These are phyloP conservation scores for Nannizziopsis barbatae DNA, from an alignment of 2,329 filamentous ascomycete species.

Conservation along the genomic window DNA sequence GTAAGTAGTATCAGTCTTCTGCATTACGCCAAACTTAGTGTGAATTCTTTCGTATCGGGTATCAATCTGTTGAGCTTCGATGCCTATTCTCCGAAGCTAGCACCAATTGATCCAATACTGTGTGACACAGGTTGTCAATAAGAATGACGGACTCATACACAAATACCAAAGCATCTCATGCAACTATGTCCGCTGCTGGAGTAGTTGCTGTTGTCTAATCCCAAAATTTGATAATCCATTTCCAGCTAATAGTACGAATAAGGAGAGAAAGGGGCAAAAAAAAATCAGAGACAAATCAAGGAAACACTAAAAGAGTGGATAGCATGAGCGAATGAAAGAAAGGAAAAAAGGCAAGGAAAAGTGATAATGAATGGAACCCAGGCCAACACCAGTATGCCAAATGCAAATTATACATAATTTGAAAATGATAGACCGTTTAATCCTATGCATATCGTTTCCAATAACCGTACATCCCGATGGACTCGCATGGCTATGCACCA, in stretches of 20 bases:
- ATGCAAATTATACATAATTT: slow-evolving; percentile 3
- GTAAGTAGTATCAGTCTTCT: too few species aligned
- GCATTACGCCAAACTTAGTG: too few species aligned
- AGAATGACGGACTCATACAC: too few species aligned
- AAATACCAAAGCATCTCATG: too few species aligned
- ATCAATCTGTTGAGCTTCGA: too few species aligned
- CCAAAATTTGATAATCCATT: too few species aligned
- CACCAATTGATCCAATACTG: too few species aligned
- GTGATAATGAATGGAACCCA: slow-evolving; percentile 7
- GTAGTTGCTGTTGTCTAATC: too few species aligned
- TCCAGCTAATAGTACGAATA: neutral
- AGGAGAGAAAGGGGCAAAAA: neutral
- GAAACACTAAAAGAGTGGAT: neutral
- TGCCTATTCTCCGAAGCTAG: too few species aligned
- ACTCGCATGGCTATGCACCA: slow-evolving; percentile 8
- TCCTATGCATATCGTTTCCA: slow-evolving; percentile 2
- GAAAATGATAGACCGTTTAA: neutral
- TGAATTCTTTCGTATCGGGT: too few species aligned
- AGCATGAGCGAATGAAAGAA: neutral
- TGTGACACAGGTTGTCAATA: too few species aligned
- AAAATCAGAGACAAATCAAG: neutral
- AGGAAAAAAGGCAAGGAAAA: slow-evolving; percentile 2
- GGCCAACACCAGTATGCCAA: slow-evolving; percentile 7
- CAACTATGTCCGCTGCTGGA: too few species aligned
- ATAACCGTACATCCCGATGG: slow-evolving; percentile 9